Evolutionary conservation across 2,329 filamentous ascomycete species (phyloP), one percentile per base, ranked within the genome.

Genomic region (Pseudogymnoascus sp.): DNA sequence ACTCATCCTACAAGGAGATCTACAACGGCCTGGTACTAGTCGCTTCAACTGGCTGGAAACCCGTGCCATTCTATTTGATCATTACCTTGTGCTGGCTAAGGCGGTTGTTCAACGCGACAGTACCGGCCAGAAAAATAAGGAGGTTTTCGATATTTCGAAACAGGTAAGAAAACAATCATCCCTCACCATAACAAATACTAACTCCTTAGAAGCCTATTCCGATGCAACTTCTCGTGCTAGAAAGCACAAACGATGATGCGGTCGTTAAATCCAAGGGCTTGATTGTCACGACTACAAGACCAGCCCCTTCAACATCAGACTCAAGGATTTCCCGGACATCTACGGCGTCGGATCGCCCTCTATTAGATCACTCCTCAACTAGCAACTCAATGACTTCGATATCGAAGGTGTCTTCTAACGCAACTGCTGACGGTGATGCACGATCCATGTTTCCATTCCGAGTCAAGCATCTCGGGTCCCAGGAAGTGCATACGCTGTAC

Each of bases 1-100:
- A 69, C 81, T 99, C 60, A 88, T 99, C 63, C 87, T 87, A 72
- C 84, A 92, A 67, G 94, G 94, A 61, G 92, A 97, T 67, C 76
- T 99, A 61, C 90, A 95, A 71, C 82, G 94, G 63, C 88, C 91
- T 76, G 91, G 92, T 60, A 89, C 86, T 41, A 95, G 89, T 71
- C 85, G 91, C 60, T 94, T 97, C 70, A 87, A 86, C 64, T 96
- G 92, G 87, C 85, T 97, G 6, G 94, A 99, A 68, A 95, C 90
- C 0, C 91, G 96, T 71, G 91, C 90, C 2, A 81, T 99, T 48
- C 80, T 99, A 0, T 97, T 99, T 69, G 95, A 99, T 68, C 92
- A 99, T 73, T 99, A 96, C 72, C 80, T 99, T 35, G 92, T 99
- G 33, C 76, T 99, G 45, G 89, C 94, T 37, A 99, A 99, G 76